Percentiles rank a stretch among this genome's conserved stretches.
Evolutionary conservation across 2,329 filamentous ascomycete genomes (phyloP).

Genomic region (Microdochium bolleyi): DNA sequence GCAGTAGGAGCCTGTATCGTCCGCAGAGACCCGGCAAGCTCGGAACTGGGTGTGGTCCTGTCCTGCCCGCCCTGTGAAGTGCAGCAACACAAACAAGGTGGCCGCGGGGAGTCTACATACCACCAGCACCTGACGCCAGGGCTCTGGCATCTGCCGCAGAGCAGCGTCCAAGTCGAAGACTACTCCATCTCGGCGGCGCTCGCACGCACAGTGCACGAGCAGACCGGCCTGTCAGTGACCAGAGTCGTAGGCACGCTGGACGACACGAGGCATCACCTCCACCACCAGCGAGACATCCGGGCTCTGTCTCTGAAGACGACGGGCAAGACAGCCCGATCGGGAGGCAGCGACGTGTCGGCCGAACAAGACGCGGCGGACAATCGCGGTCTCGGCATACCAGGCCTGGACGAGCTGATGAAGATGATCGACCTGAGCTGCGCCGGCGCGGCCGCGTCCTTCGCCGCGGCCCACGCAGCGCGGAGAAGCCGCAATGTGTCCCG

Average conservation of each 20-base stretch:
- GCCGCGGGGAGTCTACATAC: not conserved
- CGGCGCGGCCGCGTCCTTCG: not conserved
- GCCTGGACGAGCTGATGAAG: not conserved
- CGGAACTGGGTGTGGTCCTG: not conserved
- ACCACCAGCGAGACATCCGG: not conserved
- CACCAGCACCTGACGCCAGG: not conserved
- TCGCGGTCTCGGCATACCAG: not conserved
- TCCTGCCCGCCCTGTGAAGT: too few relatives aligned
- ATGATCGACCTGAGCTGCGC: not conserved
- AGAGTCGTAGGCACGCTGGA: not conserved
- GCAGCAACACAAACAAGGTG: not conserved
- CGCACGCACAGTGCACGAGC: not conserved
- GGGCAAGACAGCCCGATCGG: not conserved
- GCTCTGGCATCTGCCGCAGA: not conserved
- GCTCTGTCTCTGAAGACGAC: not conserved
- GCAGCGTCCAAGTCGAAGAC: not conserved
- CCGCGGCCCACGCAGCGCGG: not conserved
- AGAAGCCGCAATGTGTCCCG: not conserved
- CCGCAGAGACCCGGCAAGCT: not conserved
- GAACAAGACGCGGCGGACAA: not conserved
- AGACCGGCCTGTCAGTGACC: not conserved
- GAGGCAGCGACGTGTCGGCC: not conserved
- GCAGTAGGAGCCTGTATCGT: not conserved
- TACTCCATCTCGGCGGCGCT: not conserved
- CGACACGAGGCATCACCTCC: not conserved